Percentiles rank a stretch among this genome's conserved stretches.
Conservation (phyloP, 352 stramenopile species). For the Peronospora belbahrii region DNA sequence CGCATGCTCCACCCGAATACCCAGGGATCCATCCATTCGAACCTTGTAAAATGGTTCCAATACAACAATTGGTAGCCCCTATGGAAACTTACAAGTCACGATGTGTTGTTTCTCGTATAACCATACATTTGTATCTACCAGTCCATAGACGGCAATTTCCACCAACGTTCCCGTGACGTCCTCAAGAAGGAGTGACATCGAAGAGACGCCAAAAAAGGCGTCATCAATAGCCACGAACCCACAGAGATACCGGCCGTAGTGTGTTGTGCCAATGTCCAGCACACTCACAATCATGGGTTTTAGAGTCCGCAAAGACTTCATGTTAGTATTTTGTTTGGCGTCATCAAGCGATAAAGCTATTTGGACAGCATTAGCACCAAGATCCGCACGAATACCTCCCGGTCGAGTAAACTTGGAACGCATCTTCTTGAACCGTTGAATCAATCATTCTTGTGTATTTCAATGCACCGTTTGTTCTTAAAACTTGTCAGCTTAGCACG, state of each 20-base stretch:
- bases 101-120: constrained; percentile 4
- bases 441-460: constrained; percentile 7
- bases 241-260: constrained; percentile 25
- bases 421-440: constrained; percentile 18
- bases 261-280: constrained; percentile 19
- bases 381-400: constrained; percentile 14
- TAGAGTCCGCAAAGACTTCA: constrained; percentile 9
- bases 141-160: constrained; percentile 22
- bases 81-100: constrained; percentile 13
- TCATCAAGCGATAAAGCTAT: constrained; percentile 2
- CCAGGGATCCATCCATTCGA: constrained; percentile 12
- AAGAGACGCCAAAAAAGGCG: constrained; percentile 20
- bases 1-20: constrained; percentile 17
- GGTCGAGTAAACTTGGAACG: constrained; percentile 9
- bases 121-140: constrained; percentile 11
- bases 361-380: not conserved
- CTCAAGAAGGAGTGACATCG: constrained; percentile 16
- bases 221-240: constrained; percentile 25
- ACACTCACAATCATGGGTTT: constrained; percentile 21
- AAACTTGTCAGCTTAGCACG: not conserved
- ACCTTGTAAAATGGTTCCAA: constrained; percentile 33
- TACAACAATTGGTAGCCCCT: constrained; percentile 16
- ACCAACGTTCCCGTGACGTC: constrained; percentile 26
- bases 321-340: constrained; percentile 5
- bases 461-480: not conserved